Conservation (phyloP, 1,139 yeast species). For the Taphrina betulina region DNA sequence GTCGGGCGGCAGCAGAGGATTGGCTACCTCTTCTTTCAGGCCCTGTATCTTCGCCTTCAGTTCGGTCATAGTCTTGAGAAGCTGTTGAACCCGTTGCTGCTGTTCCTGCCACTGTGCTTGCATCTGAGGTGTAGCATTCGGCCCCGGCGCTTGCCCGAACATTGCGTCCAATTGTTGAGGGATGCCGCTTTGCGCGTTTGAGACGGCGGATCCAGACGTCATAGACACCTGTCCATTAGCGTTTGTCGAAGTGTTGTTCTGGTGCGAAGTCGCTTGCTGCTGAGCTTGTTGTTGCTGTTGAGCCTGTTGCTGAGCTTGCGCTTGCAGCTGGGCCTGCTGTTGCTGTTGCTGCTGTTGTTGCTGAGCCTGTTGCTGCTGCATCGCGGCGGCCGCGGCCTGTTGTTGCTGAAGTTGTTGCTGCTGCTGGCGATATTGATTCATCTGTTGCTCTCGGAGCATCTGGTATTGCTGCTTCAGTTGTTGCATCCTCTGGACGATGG, state of each 20-base stretch:
- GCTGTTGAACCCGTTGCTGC: conserved; percentile 29
- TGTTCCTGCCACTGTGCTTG: conserved; percentile 33
- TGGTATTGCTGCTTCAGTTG: conserved; percentile 27
- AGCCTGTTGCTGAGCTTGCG: conserved; percentile 1
- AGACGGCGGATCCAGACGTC: background rate
- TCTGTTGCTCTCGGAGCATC: conserved; percentile 20
- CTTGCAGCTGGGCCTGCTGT: conserved; percentile 8
- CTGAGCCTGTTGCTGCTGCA: conserved; percentile 16
- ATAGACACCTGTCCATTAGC: no score
- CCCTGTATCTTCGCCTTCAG: conserved; percentile 30
- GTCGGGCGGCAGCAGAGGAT: conserved; percentile 21
- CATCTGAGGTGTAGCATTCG: conserved; percentile 26
- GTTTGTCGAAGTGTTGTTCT: no score
- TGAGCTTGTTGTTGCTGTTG: conserved; percentile 7
- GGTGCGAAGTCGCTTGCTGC: no score
- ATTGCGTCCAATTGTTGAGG: conserved; percentile 18
- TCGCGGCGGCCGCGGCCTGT: conserved; percentile 11
- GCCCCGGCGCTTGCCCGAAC: conserved; percentile 20
- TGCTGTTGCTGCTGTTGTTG: conserved; percentile 11
- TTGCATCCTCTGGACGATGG: conserved; percentile 18
- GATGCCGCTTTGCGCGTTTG: background rate
- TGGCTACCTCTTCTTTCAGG: conserved; percentile 13
- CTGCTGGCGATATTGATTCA: conserved; percentile 20
- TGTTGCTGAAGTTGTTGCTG: conserved; percentile 21
- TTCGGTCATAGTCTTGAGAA: conserved; percentile 20